Evolutionary conservation across 176 grass and related monocot species (phyloP), one percentile per base, ranked within the genome.

Genomic region (Metroxylon sagu): DNA sequence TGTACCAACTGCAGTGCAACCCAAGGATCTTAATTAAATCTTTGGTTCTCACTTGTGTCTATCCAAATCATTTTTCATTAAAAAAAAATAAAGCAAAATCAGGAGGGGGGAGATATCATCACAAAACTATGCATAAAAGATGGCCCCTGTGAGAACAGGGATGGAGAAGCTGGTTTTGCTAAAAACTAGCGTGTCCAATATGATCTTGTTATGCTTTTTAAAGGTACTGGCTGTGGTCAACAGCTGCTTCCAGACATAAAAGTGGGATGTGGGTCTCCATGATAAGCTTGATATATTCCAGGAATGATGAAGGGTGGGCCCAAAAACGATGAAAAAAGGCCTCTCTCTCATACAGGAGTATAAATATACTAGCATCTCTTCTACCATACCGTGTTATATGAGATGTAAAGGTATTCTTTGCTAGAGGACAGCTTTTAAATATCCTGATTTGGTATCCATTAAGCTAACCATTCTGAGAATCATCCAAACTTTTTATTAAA

Each of bases 291-390:
- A 69, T 60, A 76, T 75, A 76, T 77, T 85, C 71, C 35, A 49
- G 62, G 58, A 78, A 81, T 85, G 67, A 85, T 76, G 71, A 74
- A 54, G 49, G 49, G 50, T 60, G 63, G 80, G 61, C 18, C 76
- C 59, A 68, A 70, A 64, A 29, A 1, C 56, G 21, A 53, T 28
- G 52, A 62, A 54, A 50, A 54, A 62, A 39, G 8, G 35, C 1
- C 35, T 2, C 8, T 12, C 35, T 43, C 35, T 43, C 2, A 10
- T 43, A 43, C 35, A 2, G 2, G 35, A 12, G 35, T 43, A 43
- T 43, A 43, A 43, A 3, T 43, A 43, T 43, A 43, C 35, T 14
- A 12, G 8, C 0, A 12, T 43, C 7, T 12, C 35, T 43, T 43
- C 35, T 43, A 8, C 35, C 10, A 14, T 43, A 14, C 35, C 35